Base-by-base conservation (phyloP, 192 early-diverging fungal genomes). In the Podila verticillata region DNA sequence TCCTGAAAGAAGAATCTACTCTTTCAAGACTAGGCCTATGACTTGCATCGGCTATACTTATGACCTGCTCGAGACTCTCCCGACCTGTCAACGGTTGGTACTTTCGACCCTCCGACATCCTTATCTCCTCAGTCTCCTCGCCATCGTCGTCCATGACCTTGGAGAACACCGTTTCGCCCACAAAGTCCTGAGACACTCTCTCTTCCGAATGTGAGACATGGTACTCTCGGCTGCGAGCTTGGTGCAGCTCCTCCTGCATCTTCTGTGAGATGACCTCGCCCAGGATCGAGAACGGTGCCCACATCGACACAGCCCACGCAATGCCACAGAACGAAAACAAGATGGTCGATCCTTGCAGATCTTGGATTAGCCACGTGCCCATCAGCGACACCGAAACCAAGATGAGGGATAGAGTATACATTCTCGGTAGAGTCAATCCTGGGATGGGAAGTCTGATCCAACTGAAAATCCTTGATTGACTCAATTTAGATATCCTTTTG, bases 231-330 rank as follows among this genome's bases (percentile, higher is more conserved):
- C 35, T 34, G 5, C 63, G 63, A 5, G 36, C 60, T n/a, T 67
- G 66, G n/a, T 70, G 61, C 26, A 51, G 62, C 20, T 75, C 65
- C 47, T 75, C 64, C 58, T 80, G 73, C 70, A 84, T 82, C 35
- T 66, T 54, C 39, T 83, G 84, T 17, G 87, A 72, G 32, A 93
- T 83, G 70, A 87, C 87, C 84, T 95, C 94, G 39, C 96, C 96
- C 36, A 99, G 78, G 22, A 99, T 84, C 0, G 95, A 92, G 77
- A 98, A 97, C 5, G 97, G 97, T 8, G 94, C 91, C 97, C 97
- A 99, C 86, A 93, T 91, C 19, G 89, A 85, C 19, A 94, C 87
- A 6, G 94, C 94, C 96, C 96, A 99, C 3, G 93, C 85, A 44
- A 97, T 77, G 7, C 98, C 96, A 56, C 89, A 89, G 7, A 87